Conservation (phyloP, 257 asterid species). For the Penstemon eatonii region DNA sequence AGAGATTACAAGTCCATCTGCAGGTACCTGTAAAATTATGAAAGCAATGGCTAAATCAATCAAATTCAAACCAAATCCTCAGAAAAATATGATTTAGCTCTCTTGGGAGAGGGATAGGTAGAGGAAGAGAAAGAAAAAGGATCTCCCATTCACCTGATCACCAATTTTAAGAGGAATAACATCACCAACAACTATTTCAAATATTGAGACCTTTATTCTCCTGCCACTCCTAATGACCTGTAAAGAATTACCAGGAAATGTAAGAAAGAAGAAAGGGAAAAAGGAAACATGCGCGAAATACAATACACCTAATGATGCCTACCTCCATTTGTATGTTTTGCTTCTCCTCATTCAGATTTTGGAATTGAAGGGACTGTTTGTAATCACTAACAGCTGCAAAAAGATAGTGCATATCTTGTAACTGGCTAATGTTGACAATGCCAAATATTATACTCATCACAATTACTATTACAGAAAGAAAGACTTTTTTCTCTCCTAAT, state of each 20-base stretch:
- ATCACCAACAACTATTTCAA: constrained; percentile 92
- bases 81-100: background rate
- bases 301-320: constrained; percentile 23
- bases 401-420: constrained; percentile 12
- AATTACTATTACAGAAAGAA: constrained; percentile 12
- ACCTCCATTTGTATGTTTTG: constrained; percentile 97
- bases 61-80: constrained; percentile 15
- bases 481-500: background rate
- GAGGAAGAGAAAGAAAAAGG: background rate
- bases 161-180: constrained; percentile 93
- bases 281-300: constrained; percentile 2
- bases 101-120: background rate
- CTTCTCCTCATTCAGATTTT: constrained; percentile 91
- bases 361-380: constrained; percentile 95
- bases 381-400: constrained; percentile 90
- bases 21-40: constrained; percentile 66
- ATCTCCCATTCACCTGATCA: constrained; percentile 66
- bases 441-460: constrained; percentile 4
- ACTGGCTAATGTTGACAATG: constrained; percentile 20
- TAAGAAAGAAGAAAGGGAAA: constrained; percentile 18
- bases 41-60: constrained; percentile 24
- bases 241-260: constrained; percentile 26
- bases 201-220: constrained; percentile 73
- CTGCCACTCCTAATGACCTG: constrained; percentile 92
- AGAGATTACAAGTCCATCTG: constrained; percentile 77